Evolutionary conservation across 371 early-diverging fungal species (phyloP), one percentile per base, ranked within the genome.

Genomic region (Mortierella sp.): DNA sequence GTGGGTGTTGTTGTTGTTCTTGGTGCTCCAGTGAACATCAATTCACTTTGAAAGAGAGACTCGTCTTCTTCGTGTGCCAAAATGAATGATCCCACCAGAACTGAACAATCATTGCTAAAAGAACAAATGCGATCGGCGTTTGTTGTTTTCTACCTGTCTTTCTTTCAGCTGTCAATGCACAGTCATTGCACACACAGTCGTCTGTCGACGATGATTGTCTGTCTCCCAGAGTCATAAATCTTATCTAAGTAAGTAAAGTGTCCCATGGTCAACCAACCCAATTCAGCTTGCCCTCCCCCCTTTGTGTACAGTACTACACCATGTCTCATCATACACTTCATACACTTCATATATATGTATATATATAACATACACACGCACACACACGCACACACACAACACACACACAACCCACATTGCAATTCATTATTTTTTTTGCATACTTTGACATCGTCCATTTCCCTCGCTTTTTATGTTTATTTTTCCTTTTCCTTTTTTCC

Each of bases 101-200:
- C 11, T 31, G 60, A 60, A 57, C 21, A 31, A 11, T 3, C 11
- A 19, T 31, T 63, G 34, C 63, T 34, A 63, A 63, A 19, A 3
- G 34, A 28, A 63, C 63, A 63, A 63, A 63, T 63, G 63, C 63
- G 63, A 63, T 63, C 63, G 63, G 63, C 63, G 34, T 63, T 63
- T 55, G 50, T 50, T 55, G n/a, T 55, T 63, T 28, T 28, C 21
- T 26, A 10, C 42, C 5, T 57, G 13, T 26, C 26, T 57, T 26
- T 0, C 26, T 10, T 57, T 57, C 58, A 38, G 42, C 42, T 38
- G 42, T 38, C 42, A 38, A 38, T 38, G 42, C 42, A 38, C 42
- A 38, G 3, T 5, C 42, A 38, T 38, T n/a, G n/a, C n/a, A n/a
- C n/a, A 38, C 42, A 38, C 54, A n/a, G n/a, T n/a, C n/a, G n/a